Base-by-base conservation (phyloP, 2,329 filamentous ascomycete genomes). In the Elsinoe batatas region DNA sequence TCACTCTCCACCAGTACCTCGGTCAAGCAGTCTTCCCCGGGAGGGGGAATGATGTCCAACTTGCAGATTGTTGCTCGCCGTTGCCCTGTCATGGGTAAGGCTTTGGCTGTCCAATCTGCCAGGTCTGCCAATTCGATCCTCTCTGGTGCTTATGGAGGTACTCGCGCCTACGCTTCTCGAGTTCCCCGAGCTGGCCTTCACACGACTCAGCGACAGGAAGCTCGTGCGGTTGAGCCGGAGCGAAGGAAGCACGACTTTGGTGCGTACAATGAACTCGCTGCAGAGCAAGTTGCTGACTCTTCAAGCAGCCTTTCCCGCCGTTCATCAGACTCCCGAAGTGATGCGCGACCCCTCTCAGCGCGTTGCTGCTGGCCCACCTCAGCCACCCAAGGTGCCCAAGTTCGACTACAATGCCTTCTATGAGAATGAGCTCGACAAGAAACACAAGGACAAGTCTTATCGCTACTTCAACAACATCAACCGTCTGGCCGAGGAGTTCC, bases 401-500 rank as follows among this genome's bases (percentile, higher is more conserved):
- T 98, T 96, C 72, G 80, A 97, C 72, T 98, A 98, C 67, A 84
- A 95, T 65, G 81, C 71, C 46, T 98, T 96, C 73, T 98, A 97
- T 74, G 75, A 84, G 61, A 76, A 76, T 59, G 91, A 98, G 71
- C 74, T 98, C 63, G 89, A 96, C 65, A 97, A 96, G 81, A 98
- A 98, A 77, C 93, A 95, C 80, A 91, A 95, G 79, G 93, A 98
- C 79, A 97, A 96, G 77, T 96, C 91, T 53, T 98, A 98, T 77
- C 88, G 93, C 68, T 97, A 97, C 77, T 98, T 98, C 79, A 98
- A 98, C 80, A 98, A 98, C 78, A 98, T 98, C 82, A 98, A 98
- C 69, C 90, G 93, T 35, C 79, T 98, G 59, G 93, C 93, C 62
- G 88, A 93, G 74, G 89, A 97, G 61, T 98, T 98, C 61, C 93